Conservation (phyloP, 2,329 filamentous ascomycete genomes). For the Fusarium pininemorale region DNA sequence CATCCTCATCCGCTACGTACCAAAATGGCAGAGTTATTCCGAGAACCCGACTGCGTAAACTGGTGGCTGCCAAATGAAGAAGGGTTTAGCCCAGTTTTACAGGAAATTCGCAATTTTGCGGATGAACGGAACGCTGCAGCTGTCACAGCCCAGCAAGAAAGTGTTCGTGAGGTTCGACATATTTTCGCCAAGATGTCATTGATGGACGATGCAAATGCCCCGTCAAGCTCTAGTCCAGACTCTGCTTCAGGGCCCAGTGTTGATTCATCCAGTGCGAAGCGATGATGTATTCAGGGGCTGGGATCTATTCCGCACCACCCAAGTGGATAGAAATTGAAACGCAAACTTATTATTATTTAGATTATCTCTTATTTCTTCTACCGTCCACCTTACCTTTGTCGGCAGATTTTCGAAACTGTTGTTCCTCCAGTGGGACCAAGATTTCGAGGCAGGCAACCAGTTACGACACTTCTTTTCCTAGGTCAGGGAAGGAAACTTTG, state of each 20-base stretch:
- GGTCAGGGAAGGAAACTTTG: background rate
- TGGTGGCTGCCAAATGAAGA: conserved; percentile 94
- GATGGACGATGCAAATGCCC: conserved; percentile 34
- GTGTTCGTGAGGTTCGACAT: conserved; percentile 77
- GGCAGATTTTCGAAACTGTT: background rate
- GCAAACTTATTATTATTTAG: background rate
- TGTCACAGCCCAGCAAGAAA: conserved; percentile 67
- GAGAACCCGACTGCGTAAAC: conserved; percentile 72
- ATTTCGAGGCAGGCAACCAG: background rate
- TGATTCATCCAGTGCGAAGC: background rate
- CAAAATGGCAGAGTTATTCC: conserved; percentile 80
- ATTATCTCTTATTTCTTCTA: background rate
- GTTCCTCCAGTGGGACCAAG: background rate
- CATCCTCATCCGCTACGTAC: conserved; percentile 78
- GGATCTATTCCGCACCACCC: background rate
- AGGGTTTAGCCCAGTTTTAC: conserved; percentile 76
- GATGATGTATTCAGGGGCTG: background rate
- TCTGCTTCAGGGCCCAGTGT: background rate
- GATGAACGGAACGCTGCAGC: conserved; percentile 75
- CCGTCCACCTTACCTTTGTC: background rate
- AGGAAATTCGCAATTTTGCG: conserved; percentile 81
- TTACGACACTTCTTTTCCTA: background rate
- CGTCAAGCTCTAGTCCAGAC: background rate
- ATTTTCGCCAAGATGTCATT: conserved; percentile 71
- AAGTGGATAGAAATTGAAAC: background rate